A percentile compares a stretch with the other conserved stretches of the same genome.
phyloP scores from a whole-genome alignment of 2,329 filamentous ascomycete genomes.

The Phialocephala subalpina region DNA sequence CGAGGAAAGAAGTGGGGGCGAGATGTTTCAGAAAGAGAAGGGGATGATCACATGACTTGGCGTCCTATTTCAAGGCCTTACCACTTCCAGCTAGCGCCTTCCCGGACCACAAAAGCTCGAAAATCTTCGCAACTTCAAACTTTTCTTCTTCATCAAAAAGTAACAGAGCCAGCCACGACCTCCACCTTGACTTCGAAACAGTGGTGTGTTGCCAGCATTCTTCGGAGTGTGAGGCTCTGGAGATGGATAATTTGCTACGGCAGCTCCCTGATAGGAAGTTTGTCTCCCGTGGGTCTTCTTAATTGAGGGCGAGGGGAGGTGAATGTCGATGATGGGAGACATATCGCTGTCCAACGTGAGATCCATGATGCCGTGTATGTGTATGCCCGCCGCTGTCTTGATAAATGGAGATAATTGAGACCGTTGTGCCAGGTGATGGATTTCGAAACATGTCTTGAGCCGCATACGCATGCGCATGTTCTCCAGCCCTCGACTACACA shows the following conservation, averaged over 20 bases:
- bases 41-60: neutral
- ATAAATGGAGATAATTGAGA: neutral
- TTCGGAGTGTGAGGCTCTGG: conserved; percentile 66
- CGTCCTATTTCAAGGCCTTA: neutral
- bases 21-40: neutral
- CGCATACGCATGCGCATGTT: neutral
- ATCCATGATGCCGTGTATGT: neutral
- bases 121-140: conserved; percentile 21
- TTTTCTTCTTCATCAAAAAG: conserved; percentile 63
- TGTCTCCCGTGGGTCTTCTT: conserved; percentile 74
- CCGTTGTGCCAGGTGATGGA: neutral
- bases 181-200: conserved; percentile 63
- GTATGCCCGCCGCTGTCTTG: neutral
- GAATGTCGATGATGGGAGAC: conserved; percentile 79
- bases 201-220: conserved; percentile 73
- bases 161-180: conserved; percentile 75
- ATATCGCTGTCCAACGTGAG: conserved; percentile 38
- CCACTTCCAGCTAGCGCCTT: conserved; percentile 17
- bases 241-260: conserved; percentile 60
- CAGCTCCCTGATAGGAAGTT: conserved; percentile 72
- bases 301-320: conserved; percentile 73
- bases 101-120: conserved; percentile 23
- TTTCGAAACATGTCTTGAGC: neutral
- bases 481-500: neutral
- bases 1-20: neutral